phyloP scores from a whole-genome alignment of 768 basidiomycete species.

The Termitomyces sp. region DNA sequence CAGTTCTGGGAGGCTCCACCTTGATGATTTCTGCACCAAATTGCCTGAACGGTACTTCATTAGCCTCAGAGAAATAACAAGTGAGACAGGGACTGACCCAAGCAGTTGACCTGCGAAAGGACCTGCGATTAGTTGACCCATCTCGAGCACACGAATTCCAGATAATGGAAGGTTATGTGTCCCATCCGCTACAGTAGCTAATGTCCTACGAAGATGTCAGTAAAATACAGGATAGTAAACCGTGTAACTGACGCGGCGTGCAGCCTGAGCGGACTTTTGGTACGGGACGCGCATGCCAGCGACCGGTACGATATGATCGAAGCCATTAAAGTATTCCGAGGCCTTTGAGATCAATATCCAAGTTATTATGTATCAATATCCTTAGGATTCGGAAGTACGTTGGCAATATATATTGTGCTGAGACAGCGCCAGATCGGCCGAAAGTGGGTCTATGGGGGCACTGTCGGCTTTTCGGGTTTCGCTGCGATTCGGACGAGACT shows the following conservation, averaged over 20 bases:
- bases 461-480: neutral
- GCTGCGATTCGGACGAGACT: neutral
- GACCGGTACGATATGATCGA: neutral
- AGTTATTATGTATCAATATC: neutral
- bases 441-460: neutral
- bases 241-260: neutral
- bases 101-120: constrained; percentile 71
- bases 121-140: constrained; percentile 69
- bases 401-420: neutral
- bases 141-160: constrained; percentile 60
- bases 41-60: constrained; percentile 34
- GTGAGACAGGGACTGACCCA: constrained; percentile 34
- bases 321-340: neutral
- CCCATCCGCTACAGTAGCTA: constrained; percentile 10
- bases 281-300: neutral
- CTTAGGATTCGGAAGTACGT: neutral
- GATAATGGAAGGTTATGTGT: constrained; percentile 46
- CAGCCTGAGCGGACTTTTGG: neutral
- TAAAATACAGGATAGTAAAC: neutral
- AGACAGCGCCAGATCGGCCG: neutral
- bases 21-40: constrained; percentile 74
- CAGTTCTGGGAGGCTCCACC: constrained; percentile 55
- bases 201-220: constrained; percentile 5
- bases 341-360: neutral
- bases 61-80: neutral